Evolutionary conservation across 495 filamentous ascomycete genomes (phyloP).

Genomic region (Lindgomyces ingoldianus): DNA sequence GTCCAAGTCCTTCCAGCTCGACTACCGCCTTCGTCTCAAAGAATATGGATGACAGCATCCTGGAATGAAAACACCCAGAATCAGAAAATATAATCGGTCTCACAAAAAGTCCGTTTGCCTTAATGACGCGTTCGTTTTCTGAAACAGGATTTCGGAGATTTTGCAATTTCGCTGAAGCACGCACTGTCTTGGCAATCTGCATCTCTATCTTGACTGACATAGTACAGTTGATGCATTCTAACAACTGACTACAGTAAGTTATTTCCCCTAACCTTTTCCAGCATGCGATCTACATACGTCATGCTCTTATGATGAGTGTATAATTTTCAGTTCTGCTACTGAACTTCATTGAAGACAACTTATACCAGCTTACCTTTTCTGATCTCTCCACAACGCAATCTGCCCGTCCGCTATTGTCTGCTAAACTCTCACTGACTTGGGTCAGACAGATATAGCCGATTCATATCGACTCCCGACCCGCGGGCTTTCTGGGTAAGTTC

Average conservation of each 20-base stretch:
- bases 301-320: constrained; percentile 47
- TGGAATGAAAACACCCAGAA: no score
- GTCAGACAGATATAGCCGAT: neutral
- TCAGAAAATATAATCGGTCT: no score
- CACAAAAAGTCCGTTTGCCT: no score
- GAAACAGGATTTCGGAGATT: neutral
- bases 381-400: constrained; percentile 18
- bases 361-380: constrained; percentile 47
- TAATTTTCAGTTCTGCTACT: constrained; percentile 52
- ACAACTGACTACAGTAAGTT: constrained; percentile 13
- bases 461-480: neutral
- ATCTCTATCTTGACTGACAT: neutral
- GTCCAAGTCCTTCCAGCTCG: no score
- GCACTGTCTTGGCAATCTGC: neutral
- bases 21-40: no score
- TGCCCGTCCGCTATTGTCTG: constrained; percentile 10
- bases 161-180: neutral
- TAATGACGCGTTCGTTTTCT: neutral
- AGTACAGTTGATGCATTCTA: neutral
- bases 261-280: neutral
- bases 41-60: no score
- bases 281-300: neutral
- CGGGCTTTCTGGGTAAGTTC: constrained; percentile 4
- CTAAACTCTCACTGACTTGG: constrained; percentile 7
- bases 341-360: constrained; percentile 46